phyloP scores from a whole-genome alignment of 169 alveolate genomes.

The Eimeria zaria region DNA sequence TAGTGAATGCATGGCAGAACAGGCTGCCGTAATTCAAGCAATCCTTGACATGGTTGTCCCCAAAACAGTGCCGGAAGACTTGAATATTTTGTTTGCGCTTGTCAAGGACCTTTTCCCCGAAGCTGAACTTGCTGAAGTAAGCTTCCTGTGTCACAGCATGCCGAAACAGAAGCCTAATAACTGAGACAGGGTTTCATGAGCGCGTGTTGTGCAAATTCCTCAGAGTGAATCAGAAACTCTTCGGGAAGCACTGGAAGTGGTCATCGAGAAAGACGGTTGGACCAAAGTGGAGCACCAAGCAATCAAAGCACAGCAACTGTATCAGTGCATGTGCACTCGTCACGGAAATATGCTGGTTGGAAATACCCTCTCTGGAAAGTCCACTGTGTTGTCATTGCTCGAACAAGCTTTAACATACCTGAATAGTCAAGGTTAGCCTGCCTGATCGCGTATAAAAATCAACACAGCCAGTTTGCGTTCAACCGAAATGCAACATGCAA shows the following conservation, averaged over 20 bases:
- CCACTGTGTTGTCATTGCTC: conserved; percentile 92
- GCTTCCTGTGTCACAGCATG: conserved; percentile 90
- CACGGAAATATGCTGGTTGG: conserved; percentile 99
- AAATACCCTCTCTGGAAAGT: conserved; percentile 98
- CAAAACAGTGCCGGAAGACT: conserved; percentile 93
- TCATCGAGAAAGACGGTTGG: conserved; percentile 84
- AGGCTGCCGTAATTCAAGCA: conserved; percentile 91
- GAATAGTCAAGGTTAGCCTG: conserved; percentile 89
- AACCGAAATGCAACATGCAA: not conserved
- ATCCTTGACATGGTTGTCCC: conserved; percentile 91
- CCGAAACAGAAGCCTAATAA: conserved; percentile 83
- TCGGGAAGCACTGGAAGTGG: conserved; percentile 89
- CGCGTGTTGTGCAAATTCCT: not conserved
- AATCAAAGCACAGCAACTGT: conserved; percentile 90
- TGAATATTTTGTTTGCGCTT: conserved; percentile 94
- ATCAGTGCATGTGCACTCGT: conserved; percentile 96
- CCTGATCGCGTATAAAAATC: not conserved
- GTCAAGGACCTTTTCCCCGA: conserved; percentile 97
- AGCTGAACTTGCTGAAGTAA: conserved; percentile 89
- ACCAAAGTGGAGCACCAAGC: conserved; percentile 85
- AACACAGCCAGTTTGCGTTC: not conserved
- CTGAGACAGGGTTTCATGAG: not conserved
- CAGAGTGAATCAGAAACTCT: conserved; percentile 85
- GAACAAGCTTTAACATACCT: conserved; percentile 88
- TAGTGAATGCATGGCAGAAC: conserved; percentile 95